Percentiles rank a stretch among this genome's conserved stretches.
phyloP scores from a whole-genome alignment of 2,329 filamentous ascomycete genomes.

The Nothophaeocryptopus gaeumannii region DNA sequence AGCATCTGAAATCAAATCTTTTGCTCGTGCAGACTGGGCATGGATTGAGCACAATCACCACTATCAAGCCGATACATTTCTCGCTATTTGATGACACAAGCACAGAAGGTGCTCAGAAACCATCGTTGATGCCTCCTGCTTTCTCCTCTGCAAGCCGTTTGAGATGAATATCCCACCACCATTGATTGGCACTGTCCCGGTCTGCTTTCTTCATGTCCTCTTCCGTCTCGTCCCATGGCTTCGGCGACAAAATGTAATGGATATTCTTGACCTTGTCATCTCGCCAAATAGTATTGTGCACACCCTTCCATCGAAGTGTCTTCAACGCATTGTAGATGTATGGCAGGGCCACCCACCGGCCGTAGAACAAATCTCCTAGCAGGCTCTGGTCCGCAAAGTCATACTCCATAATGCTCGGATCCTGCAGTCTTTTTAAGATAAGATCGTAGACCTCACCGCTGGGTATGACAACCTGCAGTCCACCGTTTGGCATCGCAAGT shows the following conservation, averaged over 20 bases:
- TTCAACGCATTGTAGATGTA: constrained; percentile 63
- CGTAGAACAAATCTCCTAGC: constrained; percentile 56
- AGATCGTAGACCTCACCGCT: constrained; percentile 52
- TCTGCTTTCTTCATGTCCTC: constrained; percentile 38
- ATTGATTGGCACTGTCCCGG: constrained; percentile 51
- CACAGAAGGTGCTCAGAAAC: constrained; percentile 40
- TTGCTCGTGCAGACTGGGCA: no score
- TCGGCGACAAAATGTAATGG: constrained; percentile 61
- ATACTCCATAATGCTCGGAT: constrained; percentile 48
- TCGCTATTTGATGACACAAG: no score
- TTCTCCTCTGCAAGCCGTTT: constrained; percentile 51
- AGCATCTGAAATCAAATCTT: no score
- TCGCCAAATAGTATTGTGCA: constrained; percentile 59
- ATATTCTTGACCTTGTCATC: constrained; percentile 61
- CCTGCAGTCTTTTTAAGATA: constrained; percentile 49
- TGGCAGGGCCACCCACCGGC: constrained; percentile 58
- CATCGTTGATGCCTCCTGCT: constrained; percentile 49
- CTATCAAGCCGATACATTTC: no score
- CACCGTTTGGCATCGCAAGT: constrained; percentile 59
- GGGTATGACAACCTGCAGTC: constrained; percentile 61
- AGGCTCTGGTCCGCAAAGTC: constrained; percentile 61
- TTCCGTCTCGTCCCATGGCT: constrained; percentile 60
- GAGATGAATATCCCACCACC: constrained; percentile 57
- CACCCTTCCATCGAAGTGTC: constrained; percentile 55
- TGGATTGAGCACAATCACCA: no score